Percentiles rank a stretch among this genome's conserved stretches.
phyloP scores from a whole-genome alignment of 345 rosid genomes.

The Populus nigra region DNA sequence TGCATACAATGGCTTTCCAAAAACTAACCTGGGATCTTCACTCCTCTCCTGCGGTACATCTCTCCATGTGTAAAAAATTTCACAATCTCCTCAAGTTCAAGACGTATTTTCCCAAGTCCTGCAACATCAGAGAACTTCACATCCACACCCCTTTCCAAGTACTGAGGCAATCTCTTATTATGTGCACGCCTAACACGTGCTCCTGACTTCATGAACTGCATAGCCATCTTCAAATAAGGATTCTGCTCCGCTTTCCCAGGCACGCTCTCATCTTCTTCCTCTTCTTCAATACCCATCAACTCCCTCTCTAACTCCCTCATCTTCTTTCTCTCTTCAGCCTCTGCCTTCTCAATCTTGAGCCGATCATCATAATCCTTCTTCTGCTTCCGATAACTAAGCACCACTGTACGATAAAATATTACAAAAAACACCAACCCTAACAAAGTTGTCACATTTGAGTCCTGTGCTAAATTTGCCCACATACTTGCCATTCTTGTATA shows the following conservation, averaged over 20 bases:
- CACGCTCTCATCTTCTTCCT: constrained; percentile 52
- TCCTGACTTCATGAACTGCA: constrained; percentile 94
- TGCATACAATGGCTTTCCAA: not conserved
- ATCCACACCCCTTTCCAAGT: constrained; percentile 81
- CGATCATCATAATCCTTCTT: constrained; percentile 91
- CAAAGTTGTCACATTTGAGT: constrained; percentile 58
- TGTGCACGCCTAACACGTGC: constrained; percentile 76
- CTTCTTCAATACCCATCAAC: constrained; percentile 62
- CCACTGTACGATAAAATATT: constrained; percentile 75
- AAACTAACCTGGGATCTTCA: constrained; percentile 75
- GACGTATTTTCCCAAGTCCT: constrained; percentile 90
- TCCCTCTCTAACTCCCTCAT: constrained; percentile 80
- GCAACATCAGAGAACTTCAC: constrained; percentile 91
- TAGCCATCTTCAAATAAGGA: constrained; percentile 75
- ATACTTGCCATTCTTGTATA: constrained; percentile 46
- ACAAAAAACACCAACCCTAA: constrained; percentile 75
- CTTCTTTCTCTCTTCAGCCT: constrained; percentile 86
- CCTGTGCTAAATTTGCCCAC: constrained; percentile 69
- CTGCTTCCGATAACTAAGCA: constrained; percentile 75
- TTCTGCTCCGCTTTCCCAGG: constrained; percentile 63
- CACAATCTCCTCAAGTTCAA: constrained; percentile 93
- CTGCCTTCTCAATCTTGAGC: constrained; percentile 89
- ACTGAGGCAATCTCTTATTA: constrained; percentile 71
- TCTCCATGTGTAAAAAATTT: constrained; percentile 97
- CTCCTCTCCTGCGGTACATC: constrained; percentile 91